A percentile compares a stretch with the other conserved stretches of the same genome.
Conservation (phyloP, 129 eudicot species). For the Chrysanthemum lavandulifolium region DNA sequence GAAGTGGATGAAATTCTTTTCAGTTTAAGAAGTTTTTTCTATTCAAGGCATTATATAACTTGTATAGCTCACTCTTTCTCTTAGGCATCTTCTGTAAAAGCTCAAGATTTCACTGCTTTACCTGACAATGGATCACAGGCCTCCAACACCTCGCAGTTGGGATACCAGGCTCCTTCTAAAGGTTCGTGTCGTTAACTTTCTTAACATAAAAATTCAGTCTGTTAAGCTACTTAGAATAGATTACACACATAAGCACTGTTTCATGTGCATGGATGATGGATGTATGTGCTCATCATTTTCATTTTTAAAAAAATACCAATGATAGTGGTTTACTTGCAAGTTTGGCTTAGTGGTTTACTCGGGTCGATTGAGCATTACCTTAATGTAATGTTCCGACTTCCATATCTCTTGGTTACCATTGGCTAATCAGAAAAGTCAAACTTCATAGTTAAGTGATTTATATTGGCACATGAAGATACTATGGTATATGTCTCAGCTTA, state of each 20-base stretch:
- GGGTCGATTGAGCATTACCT: neutral
- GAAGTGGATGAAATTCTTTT: neutral
- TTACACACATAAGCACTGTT: neutral
- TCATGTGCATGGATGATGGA: conserved; percentile 14
- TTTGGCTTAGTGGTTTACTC: too few relatives aligned
- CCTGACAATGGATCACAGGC: conserved; percentile 62
- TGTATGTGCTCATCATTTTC: conserved; percentile 5
- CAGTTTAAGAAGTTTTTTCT: conserved; percentile 3
- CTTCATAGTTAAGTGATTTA: neutral
- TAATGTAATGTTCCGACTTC: conserved; percentile 13
- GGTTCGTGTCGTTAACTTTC: conserved; percentile 43
- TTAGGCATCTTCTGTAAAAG: conserved; percentile 48
- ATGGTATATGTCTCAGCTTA: conserved; percentile 4
- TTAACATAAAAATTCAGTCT: conserved; percentile 21
- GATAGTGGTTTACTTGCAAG: neutral
- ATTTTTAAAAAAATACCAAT: neutral
- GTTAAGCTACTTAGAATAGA: neutral
- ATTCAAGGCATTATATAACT: conserved; percentile 17
- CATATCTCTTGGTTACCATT: neutral
- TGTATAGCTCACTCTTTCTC: conserved; percentile 27
- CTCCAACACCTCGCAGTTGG: conserved; percentile 55
- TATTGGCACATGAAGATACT: conserved; percentile 2
- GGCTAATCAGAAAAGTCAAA: conserved; percentile 2
- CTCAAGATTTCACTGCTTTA: conserved; percentile 47
- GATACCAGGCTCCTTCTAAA: conserved; percentile 50